phyloP scores from a whole-genome alignment of 306 rosid genomes.

The Canavalia ensiformis region DNA sequence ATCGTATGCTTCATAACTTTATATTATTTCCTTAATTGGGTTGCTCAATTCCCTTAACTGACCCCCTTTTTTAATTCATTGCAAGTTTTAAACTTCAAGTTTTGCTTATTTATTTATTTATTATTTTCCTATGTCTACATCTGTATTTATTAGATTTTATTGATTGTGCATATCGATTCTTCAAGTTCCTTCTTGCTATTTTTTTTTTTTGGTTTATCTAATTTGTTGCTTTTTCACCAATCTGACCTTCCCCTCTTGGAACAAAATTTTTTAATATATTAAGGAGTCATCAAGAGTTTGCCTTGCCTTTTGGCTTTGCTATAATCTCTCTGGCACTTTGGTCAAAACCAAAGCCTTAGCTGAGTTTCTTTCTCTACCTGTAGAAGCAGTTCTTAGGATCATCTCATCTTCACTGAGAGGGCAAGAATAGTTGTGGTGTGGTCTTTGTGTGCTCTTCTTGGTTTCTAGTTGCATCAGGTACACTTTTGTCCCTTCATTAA shows the following conservation, averaged over 20 bases:
- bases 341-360: conserved; percentile 50
- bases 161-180: conserved; percentile 33
- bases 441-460: conserved; percentile 36
- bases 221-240: conserved; percentile 61
- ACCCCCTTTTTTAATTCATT: not conserved
- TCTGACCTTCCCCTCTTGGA: conserved; percentile 45
- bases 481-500: not conserved
- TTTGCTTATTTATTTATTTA: not conserved
- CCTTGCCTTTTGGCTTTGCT: conserved; percentile 44
- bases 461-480: conserved; percentile 53
- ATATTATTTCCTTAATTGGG: conserved; percentile 16
- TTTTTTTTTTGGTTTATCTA: not conserved
- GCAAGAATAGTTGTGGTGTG: not conserved
- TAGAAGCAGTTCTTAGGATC: conserved; percentile 41
- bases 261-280: conserved; percentile 15
- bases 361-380: conserved; percentile 42
- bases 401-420: conserved; percentile 43
- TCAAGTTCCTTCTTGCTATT: conserved; percentile 13
- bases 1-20: conserved; percentile 9
- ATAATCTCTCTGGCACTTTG: conserved; percentile 32
- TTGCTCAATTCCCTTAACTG: conserved; percentile 40
- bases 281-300: conserved; percentile 40
- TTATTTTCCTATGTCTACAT: conserved; percentile 23
- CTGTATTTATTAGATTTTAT: conserved; percentile 34
- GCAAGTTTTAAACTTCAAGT: not conserved